phyloP scores from a whole-genome alignment of 2,329 filamentous ascomycete genomes.

The Lachnellula subtilissima region DNA sequence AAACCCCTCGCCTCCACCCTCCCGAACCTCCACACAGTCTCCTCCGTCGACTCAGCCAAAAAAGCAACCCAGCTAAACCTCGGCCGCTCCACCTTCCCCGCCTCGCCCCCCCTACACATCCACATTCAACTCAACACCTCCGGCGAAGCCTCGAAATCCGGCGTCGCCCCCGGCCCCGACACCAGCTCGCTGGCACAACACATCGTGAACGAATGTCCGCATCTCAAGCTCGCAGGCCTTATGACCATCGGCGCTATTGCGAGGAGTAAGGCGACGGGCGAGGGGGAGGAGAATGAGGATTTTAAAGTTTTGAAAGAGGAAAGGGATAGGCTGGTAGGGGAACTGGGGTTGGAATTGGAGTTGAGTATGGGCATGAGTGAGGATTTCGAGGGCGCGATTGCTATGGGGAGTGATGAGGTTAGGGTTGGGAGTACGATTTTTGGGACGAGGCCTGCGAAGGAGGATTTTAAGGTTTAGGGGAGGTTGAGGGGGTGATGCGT shows the following conservation, averaged over 20 bases:
- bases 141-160: conserved; percentile 79
- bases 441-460: conserved; percentile 60
- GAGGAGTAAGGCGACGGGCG: conserved; percentile 66
- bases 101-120: conserved; percentile 42
- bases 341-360: conserved; percentile 67
- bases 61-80: conserved; percentile 81
- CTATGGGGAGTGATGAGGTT: conserved; percentile 81
- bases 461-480: conserved; percentile 21
- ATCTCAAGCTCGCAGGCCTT: conserved; percentile 70
- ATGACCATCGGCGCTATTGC: conserved; percentile 99
- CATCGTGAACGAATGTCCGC: conserved; percentile 66
- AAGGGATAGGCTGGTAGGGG: conserved; percentile 63
- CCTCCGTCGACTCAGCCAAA: conserved; percentile 81
- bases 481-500: not conserved
- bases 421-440: conserved; percentile 93
- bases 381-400: conserved; percentile 87
- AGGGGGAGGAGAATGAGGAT: conserved; percentile 86
- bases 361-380: conserved; percentile 99
- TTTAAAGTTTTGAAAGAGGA: conserved; percentile 66
- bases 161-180: conserved; percentile 63
- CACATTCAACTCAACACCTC: conserved; percentile 97
- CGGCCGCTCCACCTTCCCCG: conserved; percentile 48
- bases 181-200: conserved; percentile 62
- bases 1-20: conserved; percentile 76
- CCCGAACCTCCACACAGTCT: conserved; percentile 85